Evolutionary conservation across 352 stramenopile species (phyloP), one percentile per base, ranked within the genome.

Genomic region (Globisporangium rhizosaccharum): DNA sequence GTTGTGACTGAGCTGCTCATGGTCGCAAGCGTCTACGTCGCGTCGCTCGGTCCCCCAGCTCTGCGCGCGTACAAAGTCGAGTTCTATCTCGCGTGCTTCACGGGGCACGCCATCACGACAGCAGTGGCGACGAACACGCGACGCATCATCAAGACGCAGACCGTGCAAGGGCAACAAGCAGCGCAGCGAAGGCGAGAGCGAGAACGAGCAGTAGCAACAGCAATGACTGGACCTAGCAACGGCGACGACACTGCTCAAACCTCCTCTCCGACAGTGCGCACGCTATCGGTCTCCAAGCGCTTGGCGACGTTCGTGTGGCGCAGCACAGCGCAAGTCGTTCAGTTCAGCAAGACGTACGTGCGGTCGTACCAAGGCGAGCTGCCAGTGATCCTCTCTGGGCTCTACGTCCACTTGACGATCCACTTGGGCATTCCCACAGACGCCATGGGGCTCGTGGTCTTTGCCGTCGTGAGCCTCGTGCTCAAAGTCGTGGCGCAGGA

Each of bases 401-500:
- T 89, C 15, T 80, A 87, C n/a, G 59, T 71, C 7, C 79, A 72
- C 59, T 75, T 87, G 41, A 73, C 73, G 23, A 60, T 86, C 18
- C 53, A 77, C 55, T 87, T 54, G 2, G 42, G 30, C 20, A 30
- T 61, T 30, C 45, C 46, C 20, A 30, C 30, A 0, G 28, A 54
- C 45, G 20, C 45, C 1, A n/a, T 30, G 0, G 55, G 55, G 9
- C 14, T 61, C 33, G 33, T 39, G 4, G 8, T 39, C 4, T 61
- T 54, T 23, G 47, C 55, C 2, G 6, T 61, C 17, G 55, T 30
- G 4, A 61, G 55, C 1, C 23, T 61, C 20, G 30, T 42, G 49
- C n/a, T 62, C 18, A 62, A 62, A 49, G 28, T 45, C 8, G 18
- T 42, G 18, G 42, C 44, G 2, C 56, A 69, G 44, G 44, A 57